Percentiles rank a stretch among this genome's conserved stretches.
Evolutionary conservation across 2,329 filamentous ascomycete species (phyloP).

Genomic region (Alternaria brassicicola): DNA sequence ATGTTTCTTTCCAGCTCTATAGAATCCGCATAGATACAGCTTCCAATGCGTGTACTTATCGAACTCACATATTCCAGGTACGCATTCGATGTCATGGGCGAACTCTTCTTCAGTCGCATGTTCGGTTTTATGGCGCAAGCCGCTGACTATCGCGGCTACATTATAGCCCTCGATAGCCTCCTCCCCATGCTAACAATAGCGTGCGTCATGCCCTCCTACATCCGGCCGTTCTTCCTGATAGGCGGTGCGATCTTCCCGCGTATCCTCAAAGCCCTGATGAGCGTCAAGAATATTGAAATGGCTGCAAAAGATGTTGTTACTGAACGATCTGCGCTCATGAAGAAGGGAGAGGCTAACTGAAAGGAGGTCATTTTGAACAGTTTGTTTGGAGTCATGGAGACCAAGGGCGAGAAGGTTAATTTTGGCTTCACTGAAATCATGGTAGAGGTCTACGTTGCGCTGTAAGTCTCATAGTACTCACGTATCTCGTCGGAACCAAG

Average conservation of each 20-base stretch:
- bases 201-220: background rate
- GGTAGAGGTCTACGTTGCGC: no score
- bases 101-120: slow-evolving; percentile 13
- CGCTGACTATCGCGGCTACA: background rate
- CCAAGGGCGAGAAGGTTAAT: background rate
- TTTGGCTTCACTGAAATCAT: no score
- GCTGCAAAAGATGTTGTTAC: background rate
- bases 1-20: background rate
- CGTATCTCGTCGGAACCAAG: no score
- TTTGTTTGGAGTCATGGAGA: background rate
- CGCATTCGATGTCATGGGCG: slow-evolving; percentile 12
- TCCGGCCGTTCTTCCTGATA: background rate
- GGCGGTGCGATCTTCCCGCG: background rate
- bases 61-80: slow-evolving; percentile 4
- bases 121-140: slow-evolving; percentile 3
- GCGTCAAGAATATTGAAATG: background rate
- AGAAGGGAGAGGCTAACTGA: background rate
- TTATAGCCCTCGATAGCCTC: background rate
- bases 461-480: no score
- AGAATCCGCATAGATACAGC: no score
- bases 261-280: background rate
- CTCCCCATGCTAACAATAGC: background rate
- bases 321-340: background rate
- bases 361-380: background rate
- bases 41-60: no score